These are phyloP conservation scores for Cairneyella variabilis DNA, from an alignment of 495 filamentous ascomycete species.

Conservation along the genomic window DNA sequence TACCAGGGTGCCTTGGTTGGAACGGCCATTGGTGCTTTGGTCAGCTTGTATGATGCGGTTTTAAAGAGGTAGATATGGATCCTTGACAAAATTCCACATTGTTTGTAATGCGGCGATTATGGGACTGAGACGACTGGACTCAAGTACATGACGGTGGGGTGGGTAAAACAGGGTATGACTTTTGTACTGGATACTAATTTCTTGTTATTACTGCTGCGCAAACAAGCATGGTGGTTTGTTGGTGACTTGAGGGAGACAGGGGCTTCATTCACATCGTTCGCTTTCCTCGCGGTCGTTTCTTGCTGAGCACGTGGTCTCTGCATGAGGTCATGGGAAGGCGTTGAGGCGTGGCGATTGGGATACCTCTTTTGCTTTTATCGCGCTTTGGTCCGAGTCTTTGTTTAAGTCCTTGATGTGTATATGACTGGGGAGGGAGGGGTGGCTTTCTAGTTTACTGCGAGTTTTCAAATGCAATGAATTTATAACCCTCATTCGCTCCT, in stretches of 20 bases:
- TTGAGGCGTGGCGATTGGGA: constrained; percentile 21
- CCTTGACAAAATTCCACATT: neutral
- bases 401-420: constrained; percentile 11
- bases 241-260: neutral
- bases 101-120: neutral
- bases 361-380: constrained; percentile 15
- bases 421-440: too few relatives aligned
- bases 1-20: constrained; percentile 69
- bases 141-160: too few relatives aligned
- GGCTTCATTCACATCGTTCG: constrained; percentile 16
- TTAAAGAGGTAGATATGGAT: constrained; percentile 56
- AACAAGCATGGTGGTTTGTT: constrained; percentile 6
- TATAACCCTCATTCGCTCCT: too few relatives aligned
- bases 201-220: constrained; percentile 3
- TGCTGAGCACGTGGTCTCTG: constrained; percentile 19
- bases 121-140: neutral
- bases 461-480: too few relatives aligned
- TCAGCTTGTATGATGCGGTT: constrained; percentile 79
- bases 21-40: constrained; percentile 62
- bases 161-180: constrained; percentile 2
- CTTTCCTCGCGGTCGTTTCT: constrained; percentile 20
- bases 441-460: too few relatives aligned
- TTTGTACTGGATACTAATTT: constrained; percentile 1
- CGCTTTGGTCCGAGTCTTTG: constrained; percentile 2
- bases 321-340: constrained; percentile 23